phyloP scores from a whole-genome alignment of 495 filamentous ascomycete genomes.

The Penicillium argentinense region DNA sequence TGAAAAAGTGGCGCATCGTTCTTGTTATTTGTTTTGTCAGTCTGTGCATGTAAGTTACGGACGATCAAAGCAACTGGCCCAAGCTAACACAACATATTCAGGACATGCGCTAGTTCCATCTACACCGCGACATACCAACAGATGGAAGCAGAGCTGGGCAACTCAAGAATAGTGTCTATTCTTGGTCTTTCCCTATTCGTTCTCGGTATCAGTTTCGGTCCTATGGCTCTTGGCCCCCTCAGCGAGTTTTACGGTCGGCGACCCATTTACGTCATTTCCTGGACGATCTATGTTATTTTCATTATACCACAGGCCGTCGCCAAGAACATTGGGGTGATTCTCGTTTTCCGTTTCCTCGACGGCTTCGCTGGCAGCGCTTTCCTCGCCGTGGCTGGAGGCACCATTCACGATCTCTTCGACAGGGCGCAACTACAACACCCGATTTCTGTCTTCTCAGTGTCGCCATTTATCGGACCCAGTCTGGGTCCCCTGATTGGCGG shows the following conservation, averaged over 20 bases:
- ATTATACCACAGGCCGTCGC: slow-evolving; percentile 56
- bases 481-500: slow-evolving; percentile 17
- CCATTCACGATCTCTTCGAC: slow-evolving; percentile 66
- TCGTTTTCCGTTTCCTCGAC: slow-evolving; percentile 67
- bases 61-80: too few species aligned
- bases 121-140: too few species aligned
- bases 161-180: too few species aligned
- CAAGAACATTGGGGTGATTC: slow-evolving; percentile 55
- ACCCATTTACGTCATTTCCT: slow-evolving; percentile 58
- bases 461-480: slow-evolving; percentile 51
- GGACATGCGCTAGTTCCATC: too few species aligned
- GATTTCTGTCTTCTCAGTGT: slow-evolving; percentile 52
- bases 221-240: slow-evolving; percentile 55
- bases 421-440: slow-evolving; percentile 56
- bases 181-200: slow-evolving; percentile 51
- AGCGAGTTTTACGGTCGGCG: slow-evolving; percentile 57
- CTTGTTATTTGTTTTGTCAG: too few species aligned
- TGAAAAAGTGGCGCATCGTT: too few species aligned
- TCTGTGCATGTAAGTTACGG: too few species aligned
- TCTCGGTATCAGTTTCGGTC: slow-evolving; percentile 50
- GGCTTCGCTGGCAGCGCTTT: slow-evolving; percentile 64
- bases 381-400: slow-evolving; percentile 61
- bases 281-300: slow-evolving; percentile 57
- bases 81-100: too few species aligned
- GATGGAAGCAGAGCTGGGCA: too few species aligned